Evolutionary conservation across 2,329 filamentous ascomycete species (phyloP).

Genomic region (Xylariaceae sp.): DNA sequence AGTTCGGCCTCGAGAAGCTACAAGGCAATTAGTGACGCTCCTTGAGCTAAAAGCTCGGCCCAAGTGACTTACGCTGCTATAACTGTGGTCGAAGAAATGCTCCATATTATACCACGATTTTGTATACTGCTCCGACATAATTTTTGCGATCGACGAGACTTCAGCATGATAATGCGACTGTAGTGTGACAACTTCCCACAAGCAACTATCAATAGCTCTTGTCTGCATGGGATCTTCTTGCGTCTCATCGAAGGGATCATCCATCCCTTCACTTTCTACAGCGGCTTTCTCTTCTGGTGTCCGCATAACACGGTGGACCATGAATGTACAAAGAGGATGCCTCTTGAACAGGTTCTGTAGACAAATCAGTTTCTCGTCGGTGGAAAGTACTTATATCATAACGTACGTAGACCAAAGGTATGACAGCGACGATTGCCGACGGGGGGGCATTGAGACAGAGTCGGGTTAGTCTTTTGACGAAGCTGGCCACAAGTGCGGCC

Average conservation of each 20-base stretch:
- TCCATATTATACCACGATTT: conserved; percentile 95
- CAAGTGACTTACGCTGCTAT: conserved; percentile 69
- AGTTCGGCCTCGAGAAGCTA: conserved; percentile 86
- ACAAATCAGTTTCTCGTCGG: too few relatives aligned
- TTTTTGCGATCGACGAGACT: conserved; percentile 90
- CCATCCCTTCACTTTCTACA: conserved; percentile 65
- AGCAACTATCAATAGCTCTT: conserved; percentile 84
- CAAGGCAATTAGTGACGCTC: conserved; percentile 42
- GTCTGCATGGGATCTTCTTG: conserved; percentile 87
- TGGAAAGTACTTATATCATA: too few relatives aligned
- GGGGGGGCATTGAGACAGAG: conserved; percentile 89
- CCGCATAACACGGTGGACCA: conserved; percentile 82
- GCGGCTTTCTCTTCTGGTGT: conserved; percentile 63
- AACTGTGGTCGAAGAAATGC: conserved; percentile 95
- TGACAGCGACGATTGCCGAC: conserved; percentile 82
- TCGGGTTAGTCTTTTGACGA: conserved; percentile 90
- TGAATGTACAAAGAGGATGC: conserved; percentile 91
- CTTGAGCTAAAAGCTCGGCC: background rate
- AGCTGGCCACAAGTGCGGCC: conserved; percentile 88
- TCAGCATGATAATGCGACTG: conserved; percentile 97
- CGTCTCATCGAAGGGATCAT: conserved; percentile 77
- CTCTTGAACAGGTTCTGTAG: conserved; percentile 90
- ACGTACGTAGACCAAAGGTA: conserved; percentile 96
- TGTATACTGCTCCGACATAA: conserved; percentile 95
- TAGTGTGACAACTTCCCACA: conserved; percentile 94